Percentiles rank a stretch among this genome's conserved stretches.
These are phyloP conservation scores for Botrytis fabae DNA, from an alignment of 2,329 filamentous ascomycete genomes.

Conservation along the genomic window DNA sequence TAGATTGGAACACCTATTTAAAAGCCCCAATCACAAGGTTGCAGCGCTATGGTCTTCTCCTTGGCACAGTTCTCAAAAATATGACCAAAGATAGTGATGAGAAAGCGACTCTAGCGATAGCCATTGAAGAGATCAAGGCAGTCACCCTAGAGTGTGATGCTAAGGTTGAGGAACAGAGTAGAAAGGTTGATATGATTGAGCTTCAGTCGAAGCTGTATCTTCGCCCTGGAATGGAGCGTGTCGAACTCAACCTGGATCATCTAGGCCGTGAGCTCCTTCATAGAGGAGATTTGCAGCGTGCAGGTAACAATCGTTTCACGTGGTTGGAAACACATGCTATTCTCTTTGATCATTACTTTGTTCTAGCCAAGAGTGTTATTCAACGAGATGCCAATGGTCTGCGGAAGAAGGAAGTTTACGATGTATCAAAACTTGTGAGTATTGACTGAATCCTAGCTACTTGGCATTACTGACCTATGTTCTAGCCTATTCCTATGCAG, in stretches of 20 bases:
- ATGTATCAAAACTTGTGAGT: slow-evolving; percentile 84
- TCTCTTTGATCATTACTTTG: slow-evolving; percentile 94
- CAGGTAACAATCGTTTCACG: slow-evolving; percentile 83
- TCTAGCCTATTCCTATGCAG: slow-evolving; percentile 96
- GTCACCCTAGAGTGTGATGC: slow-evolving; percentile 90
- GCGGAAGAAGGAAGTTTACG: slow-evolving; percentile 79
- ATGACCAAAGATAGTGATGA: slow-evolving; percentile 85
- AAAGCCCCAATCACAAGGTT: slow-evolving; percentile 91
- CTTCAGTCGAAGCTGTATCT: slow-evolving; percentile 80
- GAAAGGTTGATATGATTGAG: slow-evolving; percentile 86
- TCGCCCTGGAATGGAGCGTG: slow-evolving; percentile 82
- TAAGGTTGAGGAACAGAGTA: slow-evolving; percentile 87
- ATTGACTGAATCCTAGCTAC: background rate
- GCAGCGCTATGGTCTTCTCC: slow-evolving; percentile 83
- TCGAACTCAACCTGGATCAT: slow-evolving; percentile 87
- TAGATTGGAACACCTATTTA: slow-evolving; percentile 92
- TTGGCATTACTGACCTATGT: slow-evolving; percentile 41
- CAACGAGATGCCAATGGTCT: slow-evolving; percentile 66
- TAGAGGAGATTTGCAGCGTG: slow-evolving; percentile 84
- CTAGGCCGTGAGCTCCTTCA: slow-evolving; percentile 88
- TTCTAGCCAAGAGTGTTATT: slow-evolving; percentile 78
- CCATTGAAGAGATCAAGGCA: slow-evolving; percentile 86
- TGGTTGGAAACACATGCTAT: slow-evolving; percentile 94
- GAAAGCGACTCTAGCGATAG: slow-evolving; percentile 77
- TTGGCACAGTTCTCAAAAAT: slow-evolving; percentile 80